Percentiles rank a stretch among this genome's conserved stretches.
These are phyloP conservation scores for Wickerhamomyces queroliae DNA, from an alignment of 805 yeast species.

Conservation along the genomic window DNA sequence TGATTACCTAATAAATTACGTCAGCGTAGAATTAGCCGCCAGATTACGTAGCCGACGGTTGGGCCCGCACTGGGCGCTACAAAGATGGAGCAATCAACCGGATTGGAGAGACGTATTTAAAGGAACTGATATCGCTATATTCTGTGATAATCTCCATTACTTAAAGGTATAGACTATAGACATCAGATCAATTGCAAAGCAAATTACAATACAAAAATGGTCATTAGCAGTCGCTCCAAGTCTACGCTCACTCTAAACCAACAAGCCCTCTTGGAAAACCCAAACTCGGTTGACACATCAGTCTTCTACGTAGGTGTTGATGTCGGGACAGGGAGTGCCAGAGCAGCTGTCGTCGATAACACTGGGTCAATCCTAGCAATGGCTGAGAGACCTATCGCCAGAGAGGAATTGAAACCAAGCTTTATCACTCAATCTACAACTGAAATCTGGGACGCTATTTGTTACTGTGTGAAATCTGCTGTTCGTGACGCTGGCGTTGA, in stretches of 20 bases:
- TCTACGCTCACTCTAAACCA: conserved; percentile 23
- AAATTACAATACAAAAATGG: conserved; percentile 5
- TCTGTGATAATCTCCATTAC: not conserved
- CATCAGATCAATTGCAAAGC: not conserved
- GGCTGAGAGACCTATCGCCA: conserved; percentile 70
- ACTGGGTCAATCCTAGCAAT: conserved; percentile 76
- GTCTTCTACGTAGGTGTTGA: conserved; percentile 73
- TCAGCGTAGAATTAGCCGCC: too few relatives aligned
- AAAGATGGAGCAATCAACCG: conserved; percentile 1
- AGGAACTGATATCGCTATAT: too few relatives aligned
- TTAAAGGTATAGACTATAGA: not conserved
- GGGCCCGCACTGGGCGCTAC: too few relatives aligned
- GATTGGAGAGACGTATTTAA: too few relatives aligned
- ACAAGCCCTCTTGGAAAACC: conserved; percentile 19
- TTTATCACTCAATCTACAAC: conserved; percentile 81
- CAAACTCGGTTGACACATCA: conserved; percentile 22
- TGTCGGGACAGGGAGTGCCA: conserved; percentile 97
- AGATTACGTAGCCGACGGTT: too few relatives aligned
- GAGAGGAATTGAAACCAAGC: conserved; percentile 69
- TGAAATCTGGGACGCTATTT: conserved; percentile 88
- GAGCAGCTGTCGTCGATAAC: conserved; percentile 87
- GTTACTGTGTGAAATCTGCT: conserved; percentile 74
- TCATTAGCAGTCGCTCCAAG: conserved; percentile 17
- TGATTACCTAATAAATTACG: too few relatives aligned
- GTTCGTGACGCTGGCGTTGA: conserved; percentile 71